phyloP scores from a whole-genome alignment of 148 eudicot species.

The Gaultheria prostrata region DNA sequence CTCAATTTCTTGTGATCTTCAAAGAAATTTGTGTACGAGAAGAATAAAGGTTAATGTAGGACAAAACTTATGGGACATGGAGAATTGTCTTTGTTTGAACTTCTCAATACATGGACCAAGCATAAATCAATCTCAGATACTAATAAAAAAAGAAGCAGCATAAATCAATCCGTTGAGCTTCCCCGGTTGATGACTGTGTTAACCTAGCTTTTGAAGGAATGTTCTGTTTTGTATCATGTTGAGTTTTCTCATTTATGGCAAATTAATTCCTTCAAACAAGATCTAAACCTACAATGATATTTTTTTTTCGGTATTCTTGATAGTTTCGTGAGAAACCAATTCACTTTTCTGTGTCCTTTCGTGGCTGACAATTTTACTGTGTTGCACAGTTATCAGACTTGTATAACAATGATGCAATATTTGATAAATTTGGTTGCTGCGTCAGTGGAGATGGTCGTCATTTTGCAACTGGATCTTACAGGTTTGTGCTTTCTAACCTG shows the following conservation, averaged over 20 bases:
- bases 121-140: background rate
- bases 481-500: conserved; percentile 27
- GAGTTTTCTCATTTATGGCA: background rate
- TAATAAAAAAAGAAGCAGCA: background rate
- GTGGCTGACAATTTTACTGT: conserved; percentile 6
- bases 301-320: background rate
- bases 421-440: conserved; percentile 56
- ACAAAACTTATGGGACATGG: background rate
- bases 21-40: background rate
- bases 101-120: background rate
- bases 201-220: background rate
- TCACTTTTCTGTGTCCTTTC: background rate
- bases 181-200: background rate
- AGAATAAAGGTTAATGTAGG: background rate
- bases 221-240: background rate
- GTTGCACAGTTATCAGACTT: conserved; percentile 38
- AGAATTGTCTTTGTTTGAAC: background rate
- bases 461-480: conserved; percentile 58
- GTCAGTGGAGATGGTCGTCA: conserved; percentile 45
- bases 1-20: background rate
- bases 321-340: conserved; percentile 7
- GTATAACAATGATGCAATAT: conserved; percentile 48
- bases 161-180: background rate
- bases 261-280: conserved; percentile 4
- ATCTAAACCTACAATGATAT: background rate